A percentile compares a stretch with the other conserved stretches of the same genome.
phyloP scores from a whole-genome alignment of 352 stramenopile genomes.

The Phytophthora hybrid region DNA sequence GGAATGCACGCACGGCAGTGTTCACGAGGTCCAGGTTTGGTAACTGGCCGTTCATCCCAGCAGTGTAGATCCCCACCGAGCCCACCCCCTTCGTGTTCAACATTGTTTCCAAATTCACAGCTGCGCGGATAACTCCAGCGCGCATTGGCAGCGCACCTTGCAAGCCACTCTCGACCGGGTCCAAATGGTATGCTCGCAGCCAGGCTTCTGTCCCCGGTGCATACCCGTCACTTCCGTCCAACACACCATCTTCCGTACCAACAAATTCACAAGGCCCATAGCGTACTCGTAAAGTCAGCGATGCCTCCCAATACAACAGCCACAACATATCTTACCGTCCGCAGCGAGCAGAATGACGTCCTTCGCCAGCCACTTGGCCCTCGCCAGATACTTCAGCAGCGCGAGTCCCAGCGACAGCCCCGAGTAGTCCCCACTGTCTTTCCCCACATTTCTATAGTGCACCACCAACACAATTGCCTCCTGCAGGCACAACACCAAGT shows the following conservation, averaged over 20 bases:
- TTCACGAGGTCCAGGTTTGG: conserved; percentile 91
- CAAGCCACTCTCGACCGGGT: conserved; percentile 41
- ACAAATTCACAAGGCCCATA: not conserved
- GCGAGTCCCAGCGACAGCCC: conserved; percentile 64
- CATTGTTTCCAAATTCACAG: conserved; percentile 76
- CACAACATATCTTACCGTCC: conserved; percentile 51
- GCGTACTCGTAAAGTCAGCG: not conserved
- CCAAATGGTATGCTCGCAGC: conserved; percentile 75
- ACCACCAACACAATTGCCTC: conserved; percentile 77
- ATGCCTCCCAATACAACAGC: not conserved
- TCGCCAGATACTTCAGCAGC: conserved; percentile 66
- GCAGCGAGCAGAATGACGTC: conserved; percentile 82
- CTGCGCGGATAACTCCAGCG: conserved; percentile 80
- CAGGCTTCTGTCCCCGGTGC: conserved; percentile 74
- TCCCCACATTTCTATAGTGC: conserved; percentile 72
- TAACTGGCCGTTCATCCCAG: conserved; percentile 85
- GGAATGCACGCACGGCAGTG: conserved; percentile 63
- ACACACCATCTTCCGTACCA: conserved; percentile 54
- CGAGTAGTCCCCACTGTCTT: conserved; percentile 53
- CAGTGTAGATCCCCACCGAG: conserved; percentile 64
- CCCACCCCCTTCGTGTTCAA: conserved; percentile 33
- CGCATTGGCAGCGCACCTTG: conserved; percentile 62
- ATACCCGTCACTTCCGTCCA: conserved; percentile 70
- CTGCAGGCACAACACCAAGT: conserved; percentile 17
- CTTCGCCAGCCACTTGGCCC: conserved; percentile 83